Percentiles rank a stretch among this genome's conserved stretches.
Conservation (phyloP, 139 green algal species). For the Chlorella ohadii region DNA sequence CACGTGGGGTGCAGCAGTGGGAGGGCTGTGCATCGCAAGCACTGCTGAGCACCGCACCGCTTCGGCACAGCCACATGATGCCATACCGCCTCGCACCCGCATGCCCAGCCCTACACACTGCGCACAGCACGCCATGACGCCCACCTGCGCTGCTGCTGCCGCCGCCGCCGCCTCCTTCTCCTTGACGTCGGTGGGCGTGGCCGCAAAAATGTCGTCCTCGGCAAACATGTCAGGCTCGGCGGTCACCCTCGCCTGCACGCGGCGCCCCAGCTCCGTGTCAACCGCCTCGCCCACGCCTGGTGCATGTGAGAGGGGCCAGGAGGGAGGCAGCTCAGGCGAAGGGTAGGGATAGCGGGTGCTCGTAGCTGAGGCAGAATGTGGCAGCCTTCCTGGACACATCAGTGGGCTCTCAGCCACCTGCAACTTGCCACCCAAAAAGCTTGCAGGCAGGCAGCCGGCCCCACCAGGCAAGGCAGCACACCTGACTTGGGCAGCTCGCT, state of each 20-base stretch:
- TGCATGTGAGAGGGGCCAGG: not conserved
- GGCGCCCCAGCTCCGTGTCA: slow-evolving; percentile 37
- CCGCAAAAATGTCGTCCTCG: slow-evolving; percentile 78
- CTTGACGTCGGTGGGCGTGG: slow-evolving; percentile 47
- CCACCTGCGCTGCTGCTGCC: not conserved
- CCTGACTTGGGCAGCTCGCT: slow-evolving; percentile 11
- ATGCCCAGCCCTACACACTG: too few relatives aligned
- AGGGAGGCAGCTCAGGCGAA: not conserved
- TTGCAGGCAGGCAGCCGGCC: not conserved
- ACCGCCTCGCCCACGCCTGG: slow-evolving; percentile 35
- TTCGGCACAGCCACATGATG: too few relatives aligned
- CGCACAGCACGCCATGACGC: too few relatives aligned
- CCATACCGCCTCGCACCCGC: too few relatives aligned
- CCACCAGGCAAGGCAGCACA: not conserved
- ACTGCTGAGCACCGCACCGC: too few relatives aligned
- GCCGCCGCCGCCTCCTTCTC: not conserved
- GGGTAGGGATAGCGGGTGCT: not conserved
- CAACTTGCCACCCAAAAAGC: not conserved
- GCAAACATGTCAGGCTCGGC: slow-evolving; percentile 30
- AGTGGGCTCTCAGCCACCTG: too few relatives aligned
- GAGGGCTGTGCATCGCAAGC: too few relatives aligned
- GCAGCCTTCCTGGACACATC: too few relatives aligned
- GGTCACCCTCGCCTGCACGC: not conserved
- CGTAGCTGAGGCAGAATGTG: not conserved
- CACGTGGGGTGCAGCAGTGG: not conserved